Conservation (phyloP, 257 asterid genomes). For the Linderniella brevidens region DNA sequence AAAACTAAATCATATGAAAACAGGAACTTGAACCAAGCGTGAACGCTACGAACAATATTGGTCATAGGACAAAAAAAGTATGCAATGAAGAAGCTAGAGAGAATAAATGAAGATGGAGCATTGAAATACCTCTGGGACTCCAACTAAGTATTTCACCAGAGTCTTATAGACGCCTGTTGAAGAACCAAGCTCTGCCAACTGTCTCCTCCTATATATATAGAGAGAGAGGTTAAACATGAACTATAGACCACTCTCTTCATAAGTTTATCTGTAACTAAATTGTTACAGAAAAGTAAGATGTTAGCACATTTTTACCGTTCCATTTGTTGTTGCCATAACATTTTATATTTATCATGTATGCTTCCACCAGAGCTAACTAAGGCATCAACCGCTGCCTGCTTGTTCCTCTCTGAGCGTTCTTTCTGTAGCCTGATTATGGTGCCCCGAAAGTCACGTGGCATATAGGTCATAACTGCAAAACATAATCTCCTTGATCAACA, state of each 20-base stretch:
- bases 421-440: conserved; percentile 80
- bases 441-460: conserved; percentile 98
- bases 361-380: conserved; percentile 70
- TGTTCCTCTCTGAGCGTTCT: conserved; percentile 96
- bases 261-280: too few species aligned
- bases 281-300: conserved; percentile 2
- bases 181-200: conserved; percentile 89
- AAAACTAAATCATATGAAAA: too few species aligned
- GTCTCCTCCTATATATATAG: conserved; percentile 55
- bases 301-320: conserved; percentile 33
- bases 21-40: too few species aligned
- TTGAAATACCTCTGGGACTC: conserved; percentile 77
- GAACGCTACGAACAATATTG: too few species aligned
- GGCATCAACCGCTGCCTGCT: conserved; percentile 72
- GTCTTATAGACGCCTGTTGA: conserved; percentile 95
- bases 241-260: too few species aligned
- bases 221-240: too few species aligned
- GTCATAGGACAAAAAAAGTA: too few species aligned
- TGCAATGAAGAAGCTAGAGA: too few species aligned
- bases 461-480: conserved; percentile 69
- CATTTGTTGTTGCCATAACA: conserved; percentile 94
- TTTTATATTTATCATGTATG: conserved; percentile 61
- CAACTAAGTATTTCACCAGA: conserved; percentile 83
- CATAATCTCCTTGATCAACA: too few species aligned
- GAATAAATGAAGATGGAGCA: too few species aligned